Evolutionary conservation across 257 asterid genomes (phyloP), one percentile per base, ranked within the genome.

Genomic region (Solanum pennellii): DNA sequence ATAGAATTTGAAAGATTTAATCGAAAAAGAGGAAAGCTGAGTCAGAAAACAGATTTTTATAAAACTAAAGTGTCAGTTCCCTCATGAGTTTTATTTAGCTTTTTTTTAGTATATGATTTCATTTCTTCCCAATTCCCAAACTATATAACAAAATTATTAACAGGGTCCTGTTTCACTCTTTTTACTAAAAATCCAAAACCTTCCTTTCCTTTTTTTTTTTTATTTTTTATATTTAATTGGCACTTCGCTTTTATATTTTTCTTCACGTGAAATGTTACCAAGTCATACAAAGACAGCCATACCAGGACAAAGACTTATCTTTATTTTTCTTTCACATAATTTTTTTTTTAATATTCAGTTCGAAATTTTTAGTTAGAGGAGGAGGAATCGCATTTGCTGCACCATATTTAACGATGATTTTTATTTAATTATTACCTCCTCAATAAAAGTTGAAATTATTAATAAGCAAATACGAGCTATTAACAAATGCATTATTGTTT

Each of bases 101-200:
- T 80, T 79, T 33, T 47, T 80, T 77, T 77, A 79, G 14, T 18
- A 41, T 35, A 72, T 12, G 16, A 20, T 29, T 29, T 80, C 29
- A 49, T 82, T 82, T 82, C 31, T 39, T 47, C 69, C 85, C 85
- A 49, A 82, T 82, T 82, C n/a, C 85, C 85, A 82, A 49, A 82
- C 85, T 45, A 79, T 2, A 47, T 25, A 80, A 80, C 85, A 47
- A 18, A 80, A 80, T 15, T 79, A 27, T 9, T 39, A 15, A 18
- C 25, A 80, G 84, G 25, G 1, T 42, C 7, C 14, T 39, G 20
- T 75, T 62, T 76, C 84, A 79, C 42, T 62, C 68, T 82, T 45
- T 45, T n/a, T 68, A 35, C 27, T 20, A 74, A 76, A 31, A 37
- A 42, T 52, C 62, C 88, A 74, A 89, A 82, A 62, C 80, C 4